Evolutionary conservation across 176 grass and related monocot genomes (phyloP).

Genomic region (Carex kokanica): DNA sequence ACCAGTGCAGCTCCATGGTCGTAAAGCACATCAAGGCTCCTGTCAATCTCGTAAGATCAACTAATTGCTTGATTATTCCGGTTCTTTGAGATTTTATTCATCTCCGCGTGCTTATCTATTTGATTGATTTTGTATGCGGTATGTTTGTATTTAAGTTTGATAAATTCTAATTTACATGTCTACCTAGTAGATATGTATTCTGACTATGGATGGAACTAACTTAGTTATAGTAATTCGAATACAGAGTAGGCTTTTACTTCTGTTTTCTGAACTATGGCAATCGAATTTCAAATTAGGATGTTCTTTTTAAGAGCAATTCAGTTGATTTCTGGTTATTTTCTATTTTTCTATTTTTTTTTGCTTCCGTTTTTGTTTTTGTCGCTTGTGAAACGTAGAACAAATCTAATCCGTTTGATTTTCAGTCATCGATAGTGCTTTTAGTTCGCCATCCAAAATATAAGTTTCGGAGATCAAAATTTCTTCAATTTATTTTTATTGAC

Average conservation of each 20-base stretch:
- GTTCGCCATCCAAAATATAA: background rate
- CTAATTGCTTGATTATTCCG: slow-evolving; percentile 21
- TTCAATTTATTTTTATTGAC: background rate
- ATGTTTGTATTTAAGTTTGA: background rate
- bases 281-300: background rate
- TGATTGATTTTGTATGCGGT: slow-evolving; percentile 23
- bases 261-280: background rate
- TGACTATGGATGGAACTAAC: background rate
- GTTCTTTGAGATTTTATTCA: slow-evolving; percentile 7
- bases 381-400: background rate
- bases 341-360: background rate
- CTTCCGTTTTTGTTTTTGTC: background rate
- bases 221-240: background rate
- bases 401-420: background rate
- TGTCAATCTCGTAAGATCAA: slow-evolving; percentile 63
- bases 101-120: slow-evolving; percentile 2
- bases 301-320: background rate
- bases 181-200: background rate
- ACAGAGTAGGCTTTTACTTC: background rate
- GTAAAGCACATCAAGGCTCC: slow-evolving; percentile 87
- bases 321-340: background rate
- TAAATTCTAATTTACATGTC: background rate
- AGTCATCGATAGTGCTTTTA: background rate
- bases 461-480: background rate
- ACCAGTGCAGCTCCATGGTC: slow-evolving; percentile 83